Percentiles rank a stretch among this genome's conserved stretches.
These are phyloP conservation scores for Kodamaea arcana DNA, from an alignment of 1,139 yeast species.

Conservation along the genomic window DNA sequence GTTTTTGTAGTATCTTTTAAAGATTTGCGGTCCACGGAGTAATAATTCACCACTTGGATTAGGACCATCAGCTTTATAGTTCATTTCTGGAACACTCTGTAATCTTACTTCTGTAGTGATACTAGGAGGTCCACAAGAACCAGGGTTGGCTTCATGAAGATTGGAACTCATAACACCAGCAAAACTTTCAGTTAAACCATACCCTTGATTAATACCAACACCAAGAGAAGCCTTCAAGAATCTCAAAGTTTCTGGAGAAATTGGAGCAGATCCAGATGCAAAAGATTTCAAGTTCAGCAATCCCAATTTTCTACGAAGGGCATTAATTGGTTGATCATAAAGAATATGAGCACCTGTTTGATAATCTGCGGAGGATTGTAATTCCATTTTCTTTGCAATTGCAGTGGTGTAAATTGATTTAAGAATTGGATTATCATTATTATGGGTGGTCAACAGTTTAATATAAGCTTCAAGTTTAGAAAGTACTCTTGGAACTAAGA, in stretches of 20 bases:
- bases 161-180: constrained; percentile 36
- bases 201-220: constrained; percentile 40
- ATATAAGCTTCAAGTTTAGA: constrained; percentile 22
- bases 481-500: constrained; percentile 22
- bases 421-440: constrained; percentile 35
- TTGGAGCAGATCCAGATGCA: constrained; percentile 43
- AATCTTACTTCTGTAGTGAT: constrained; percentile 34
- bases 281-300: constrained; percentile 25
- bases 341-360: constrained; percentile 26
- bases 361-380: constrained; percentile 28
- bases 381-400: constrained; percentile 27
- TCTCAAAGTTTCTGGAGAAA: constrained; percentile 37
- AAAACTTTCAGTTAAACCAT: constrained; percentile 45
- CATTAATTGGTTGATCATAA: constrained; percentile 25
- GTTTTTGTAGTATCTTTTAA: constrained; percentile 34
- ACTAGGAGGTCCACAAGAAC: constrained; percentile 38
- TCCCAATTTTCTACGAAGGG: constrained; percentile 35
- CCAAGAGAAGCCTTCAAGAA: constrained; percentile 39
- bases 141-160: constrained; percentile 33
- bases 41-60: constrained; percentile 41
- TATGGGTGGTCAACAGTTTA: constrained; percentile 24
- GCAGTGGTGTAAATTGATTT: constrained; percentile 26
- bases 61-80: constrained; percentile 26
- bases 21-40: constrained; percentile 39
- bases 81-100: constrained; percentile 38